These are phyloP conservation scores for Wickerhamiella pararugosa DNA, from an alignment of 1,139 yeast species.

Conservation along the genomic window DNA sequence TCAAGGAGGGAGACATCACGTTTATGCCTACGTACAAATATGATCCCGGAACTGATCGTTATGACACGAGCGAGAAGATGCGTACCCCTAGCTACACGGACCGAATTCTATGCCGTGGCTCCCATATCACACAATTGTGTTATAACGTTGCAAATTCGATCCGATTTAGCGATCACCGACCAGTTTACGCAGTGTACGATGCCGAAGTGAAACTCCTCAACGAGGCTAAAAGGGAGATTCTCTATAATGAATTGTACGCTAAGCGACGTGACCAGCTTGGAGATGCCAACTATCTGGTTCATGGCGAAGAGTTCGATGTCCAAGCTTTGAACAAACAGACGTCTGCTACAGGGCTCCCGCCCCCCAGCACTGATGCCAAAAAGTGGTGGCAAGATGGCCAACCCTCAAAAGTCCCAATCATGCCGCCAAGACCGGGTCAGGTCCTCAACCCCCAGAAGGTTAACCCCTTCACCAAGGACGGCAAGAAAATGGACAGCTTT, in stretches of 20 bases:
- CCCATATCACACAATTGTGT: conserved; percentile 42
- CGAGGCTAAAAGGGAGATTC: conserved; percentile 40
- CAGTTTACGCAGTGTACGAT: conserved; percentile 67
- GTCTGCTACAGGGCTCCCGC: conserved; percentile 40
- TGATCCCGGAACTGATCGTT: conserved; percentile 70
- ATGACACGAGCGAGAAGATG: conserved; percentile 83
- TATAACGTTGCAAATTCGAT: conserved; percentile 51
- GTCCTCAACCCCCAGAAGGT: conserved; percentile 45
- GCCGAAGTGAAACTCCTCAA: conserved; percentile 59
- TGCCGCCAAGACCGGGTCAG: conserved; percentile 27
- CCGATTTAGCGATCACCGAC: conserved; percentile 81
- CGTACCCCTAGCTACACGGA: conserved; percentile 98
- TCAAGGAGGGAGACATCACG: conserved; percentile 60
- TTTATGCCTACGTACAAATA: conserved; percentile 90
- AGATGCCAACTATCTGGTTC: conserved; percentile 24
- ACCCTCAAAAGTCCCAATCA: conserved; percentile 46
- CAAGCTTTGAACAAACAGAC: conserved; percentile 16
- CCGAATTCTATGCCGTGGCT: conserved; percentile 44
- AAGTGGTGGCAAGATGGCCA: conserved; percentile 92
- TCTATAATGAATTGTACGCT: conserved; percentile 46
- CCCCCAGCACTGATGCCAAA: conserved; percentile 68
- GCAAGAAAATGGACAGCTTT: conserved; percentile 1
- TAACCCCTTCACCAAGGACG: conserved; percentile 14
- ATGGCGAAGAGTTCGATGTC: conserved; percentile 23
- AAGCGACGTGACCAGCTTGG: conserved; percentile 27